Conservation (phyloP, 345 rosid species). For the Eutrema heterophyllum region DNA sequence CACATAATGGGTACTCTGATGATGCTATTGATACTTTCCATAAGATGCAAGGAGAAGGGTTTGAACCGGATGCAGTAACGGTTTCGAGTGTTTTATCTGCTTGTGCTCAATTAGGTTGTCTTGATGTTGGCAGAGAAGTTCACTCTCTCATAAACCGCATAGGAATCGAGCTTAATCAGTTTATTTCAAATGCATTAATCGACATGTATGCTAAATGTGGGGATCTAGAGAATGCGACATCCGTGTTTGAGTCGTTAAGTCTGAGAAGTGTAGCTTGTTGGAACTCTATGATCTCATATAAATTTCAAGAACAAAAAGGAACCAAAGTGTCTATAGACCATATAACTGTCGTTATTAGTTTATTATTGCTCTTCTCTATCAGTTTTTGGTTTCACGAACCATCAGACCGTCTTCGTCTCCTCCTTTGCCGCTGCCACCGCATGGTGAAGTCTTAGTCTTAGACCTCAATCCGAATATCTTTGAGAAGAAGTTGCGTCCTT, state of each 20-base stretch:
- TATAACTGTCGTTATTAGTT: neutral
- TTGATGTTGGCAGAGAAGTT: conserved; percentile 58
- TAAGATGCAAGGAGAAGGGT: conserved; percentile 52
- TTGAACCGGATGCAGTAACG: conserved; percentile 61
- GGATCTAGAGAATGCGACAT: conserved; percentile 48
- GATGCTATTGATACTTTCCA: conserved; percentile 52
- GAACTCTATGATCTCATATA: conserved; percentile 65
- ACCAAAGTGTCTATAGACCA: neutral
- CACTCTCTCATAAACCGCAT: conserved; percentile 38
- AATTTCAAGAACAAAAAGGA: conserved; percentile 4
- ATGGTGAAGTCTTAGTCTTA: conserved; percentile 35
- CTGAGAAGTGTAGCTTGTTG: conserved; percentile 52
- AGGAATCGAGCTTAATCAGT: conserved; percentile 46
- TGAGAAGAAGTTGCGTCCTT: conserved; percentile 54
- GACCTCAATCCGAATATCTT: conserved; percentile 41
- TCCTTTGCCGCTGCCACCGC: neutral
- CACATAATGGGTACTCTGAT: conserved; percentile 51
- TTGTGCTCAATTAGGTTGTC: conserved; percentile 61
- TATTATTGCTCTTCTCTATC: neutral
- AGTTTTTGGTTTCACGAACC: conserved; percentile 20
- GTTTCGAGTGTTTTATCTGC: conserved; percentile 60
- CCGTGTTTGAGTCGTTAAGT: conserved; percentile 48
- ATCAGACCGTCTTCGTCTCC: conserved; percentile 4
- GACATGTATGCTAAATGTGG: conserved; percentile 87
- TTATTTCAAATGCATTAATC: conserved; percentile 52